A percentile compares a stretch with the other conserved stretches of the same genome.
phyloP scores from a whole-genome alignment of 257 asterid genomes.

The Plectranthus barbatus region DNA sequence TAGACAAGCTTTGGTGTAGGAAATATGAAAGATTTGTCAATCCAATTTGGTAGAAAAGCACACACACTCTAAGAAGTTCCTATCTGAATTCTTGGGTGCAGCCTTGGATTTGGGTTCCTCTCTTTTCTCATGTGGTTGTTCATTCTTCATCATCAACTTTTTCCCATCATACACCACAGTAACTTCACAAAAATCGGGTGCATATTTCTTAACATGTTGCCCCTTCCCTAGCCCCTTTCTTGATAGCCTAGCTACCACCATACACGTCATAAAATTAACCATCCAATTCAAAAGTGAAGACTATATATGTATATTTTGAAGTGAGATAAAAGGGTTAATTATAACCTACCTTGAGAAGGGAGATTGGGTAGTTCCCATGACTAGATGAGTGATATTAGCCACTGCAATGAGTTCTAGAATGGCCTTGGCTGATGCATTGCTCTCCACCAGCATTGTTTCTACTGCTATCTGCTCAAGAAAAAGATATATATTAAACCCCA shows the following conservation, averaged over 20 bases:
- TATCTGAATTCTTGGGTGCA: conserved; percentile 25
- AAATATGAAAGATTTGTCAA: conserved; percentile 3
- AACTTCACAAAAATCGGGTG: conserved; percentile 59
- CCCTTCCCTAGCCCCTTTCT: conserved; percentile 49
- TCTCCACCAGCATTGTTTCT: conserved; percentile 79
- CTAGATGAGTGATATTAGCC: conserved; percentile 47
- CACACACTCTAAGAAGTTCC: conserved; percentile 53
- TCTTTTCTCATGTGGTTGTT: conserved; percentile 16
- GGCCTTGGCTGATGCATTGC: conserved; percentile 60
- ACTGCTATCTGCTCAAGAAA: conserved; percentile 48
- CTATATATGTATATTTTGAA: no score
- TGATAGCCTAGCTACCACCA: no score
- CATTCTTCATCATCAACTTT: conserved; percentile 12
- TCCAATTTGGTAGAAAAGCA: conserved; percentile 46
- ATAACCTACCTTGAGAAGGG: conserved; percentile 37
- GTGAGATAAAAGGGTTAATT: neutral
- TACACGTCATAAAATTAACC: no score
- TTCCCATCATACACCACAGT: conserved; percentile 39
- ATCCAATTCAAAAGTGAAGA: no score
- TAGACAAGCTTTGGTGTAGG: neutral
- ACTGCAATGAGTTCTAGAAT: conserved; percentile 57
- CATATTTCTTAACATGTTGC: conserved; percentile 55
- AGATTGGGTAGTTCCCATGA: conserved; percentile 50
- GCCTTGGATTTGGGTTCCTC: conserved; percentile 18
- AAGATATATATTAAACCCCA: no score